Conservation (phyloP, 2,329 filamentous ascomycete genomes). For the Pestalotiopsis sp. region DNA sequence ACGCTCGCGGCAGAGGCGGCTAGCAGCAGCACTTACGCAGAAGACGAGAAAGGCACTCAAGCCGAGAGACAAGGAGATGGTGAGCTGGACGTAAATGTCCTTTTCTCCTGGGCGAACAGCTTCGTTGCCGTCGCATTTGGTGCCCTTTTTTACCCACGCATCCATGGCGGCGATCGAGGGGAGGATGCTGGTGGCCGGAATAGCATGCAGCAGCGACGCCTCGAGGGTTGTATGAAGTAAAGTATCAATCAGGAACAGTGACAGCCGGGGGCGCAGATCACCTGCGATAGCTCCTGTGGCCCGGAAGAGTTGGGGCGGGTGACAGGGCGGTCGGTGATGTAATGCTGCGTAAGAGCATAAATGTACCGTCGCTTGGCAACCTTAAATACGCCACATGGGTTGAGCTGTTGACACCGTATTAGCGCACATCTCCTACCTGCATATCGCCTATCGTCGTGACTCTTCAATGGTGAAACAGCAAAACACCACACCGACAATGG, state of each 20-base stretch:
- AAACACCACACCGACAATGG: neutral
- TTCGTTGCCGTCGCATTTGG: conserved; percentile 12
- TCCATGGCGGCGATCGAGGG: conserved; percentile 4
- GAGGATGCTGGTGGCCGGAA: neutral
- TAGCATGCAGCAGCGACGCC: neutral
- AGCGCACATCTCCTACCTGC: neutral
- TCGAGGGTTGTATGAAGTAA: neutral
- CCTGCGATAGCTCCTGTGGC: neutral
- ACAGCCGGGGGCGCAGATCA: neutral
- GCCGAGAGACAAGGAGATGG: conserved; percentile 72
- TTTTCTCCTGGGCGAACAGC: conserved; percentile 38
- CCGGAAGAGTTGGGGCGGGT: neutral
- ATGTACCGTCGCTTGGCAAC: neutral
- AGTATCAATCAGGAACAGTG: neutral
- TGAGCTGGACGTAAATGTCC: conserved; percentile 65
- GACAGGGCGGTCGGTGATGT: conserved; percentile 5
- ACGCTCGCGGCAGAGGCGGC: neutral
- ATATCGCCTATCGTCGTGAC: neutral
- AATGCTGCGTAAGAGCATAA: conserved; percentile 4
- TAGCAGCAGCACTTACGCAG: conserved; percentile 57
- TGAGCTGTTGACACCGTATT: neutral
- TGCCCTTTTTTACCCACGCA: neutral
- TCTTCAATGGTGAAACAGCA: neutral
- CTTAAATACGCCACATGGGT: neutral
- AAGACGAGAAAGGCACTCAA: conserved; percentile 73